Percentiles rank a stretch among this genome's conserved stretches.
phyloP scores from a whole-genome alignment of 768 basidiomycete genomes.

The Lentinula sp. region DNA sequence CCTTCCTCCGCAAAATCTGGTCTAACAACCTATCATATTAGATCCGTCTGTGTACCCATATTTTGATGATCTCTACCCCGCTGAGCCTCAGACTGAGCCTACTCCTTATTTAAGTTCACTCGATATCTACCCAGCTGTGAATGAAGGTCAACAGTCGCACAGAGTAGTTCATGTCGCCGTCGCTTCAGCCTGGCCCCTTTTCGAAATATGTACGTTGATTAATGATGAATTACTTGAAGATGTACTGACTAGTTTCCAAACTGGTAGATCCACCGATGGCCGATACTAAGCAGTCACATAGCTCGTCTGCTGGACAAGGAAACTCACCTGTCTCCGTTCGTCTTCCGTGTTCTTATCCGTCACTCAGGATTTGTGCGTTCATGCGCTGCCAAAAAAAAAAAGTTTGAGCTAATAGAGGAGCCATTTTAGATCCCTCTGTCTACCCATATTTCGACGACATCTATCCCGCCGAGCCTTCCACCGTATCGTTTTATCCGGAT shows the following conservation, averaged over 20 bases:
- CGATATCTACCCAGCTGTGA: constrained; percentile 25
- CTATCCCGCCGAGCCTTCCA: constrained; percentile 18
- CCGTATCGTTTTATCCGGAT: background rate
- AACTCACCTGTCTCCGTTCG: background rate
- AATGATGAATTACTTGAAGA: background rate
- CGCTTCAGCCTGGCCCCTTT: constrained; percentile 16
- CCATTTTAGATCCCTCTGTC: constrained; percentile 16
- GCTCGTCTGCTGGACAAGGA: background rate
- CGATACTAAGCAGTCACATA: background rate
- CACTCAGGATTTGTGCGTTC: background rate
- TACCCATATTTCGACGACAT: constrained; percentile 25
- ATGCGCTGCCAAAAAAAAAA: background rate
- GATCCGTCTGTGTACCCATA: constrained; percentile 23
- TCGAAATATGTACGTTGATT: constrained; percentile 12
- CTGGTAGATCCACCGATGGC: background rate
- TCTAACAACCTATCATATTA: background rate
- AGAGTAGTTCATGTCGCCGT: background rate
- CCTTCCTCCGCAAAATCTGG: background rate
- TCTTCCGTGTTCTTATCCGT: background rate
- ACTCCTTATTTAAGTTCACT: constrained; percentile 26
- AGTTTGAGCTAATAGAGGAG: background rate
- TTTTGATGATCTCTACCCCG: constrained; percentile 26
- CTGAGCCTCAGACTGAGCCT: background rate
- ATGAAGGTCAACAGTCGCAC: background rate
- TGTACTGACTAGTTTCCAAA: background rate